A percentile compares a stretch with the other conserved stretches of the same genome.
Conservation (phyloP, 495 filamentous ascomycete species). For the Xylaria intraflava region DNA sequence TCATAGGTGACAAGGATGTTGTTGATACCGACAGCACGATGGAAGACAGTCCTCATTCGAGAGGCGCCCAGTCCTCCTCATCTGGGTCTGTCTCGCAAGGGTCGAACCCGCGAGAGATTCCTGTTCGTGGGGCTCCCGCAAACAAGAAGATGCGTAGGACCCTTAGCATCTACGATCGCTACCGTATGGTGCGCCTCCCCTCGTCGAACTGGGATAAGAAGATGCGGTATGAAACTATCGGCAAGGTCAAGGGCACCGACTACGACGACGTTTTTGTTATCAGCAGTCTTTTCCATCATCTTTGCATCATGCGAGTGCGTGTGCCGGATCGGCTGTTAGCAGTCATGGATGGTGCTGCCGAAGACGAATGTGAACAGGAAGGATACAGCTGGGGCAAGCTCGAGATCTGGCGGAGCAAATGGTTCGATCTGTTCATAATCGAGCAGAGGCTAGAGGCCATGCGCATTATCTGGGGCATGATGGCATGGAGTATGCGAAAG, state of each 20-base stretch:
- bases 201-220: conserved; percentile 70
- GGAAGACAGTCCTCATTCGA: background rate
- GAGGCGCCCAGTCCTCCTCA: background rate
- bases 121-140: conserved; percentile 39
- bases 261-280: conserved; percentile 73
- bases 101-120: conserved; percentile 14
- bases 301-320: conserved; percentile 66
- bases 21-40: conserved; percentile 6
- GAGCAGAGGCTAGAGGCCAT: conserved; percentile 66
- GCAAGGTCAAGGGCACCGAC: conserved; percentile 41
- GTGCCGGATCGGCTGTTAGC: conserved; percentile 62
- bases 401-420: conserved; percentile 61
- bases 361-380: conserved; percentile 2
- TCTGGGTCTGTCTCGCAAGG: conserved; percentile 2
- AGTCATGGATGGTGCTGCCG: conserved; percentile 33
- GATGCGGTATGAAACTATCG: conserved; percentile 65
- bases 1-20: conserved; percentile 40
- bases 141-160: conserved; percentile 42
- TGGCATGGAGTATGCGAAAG: conserved; percentile 62
- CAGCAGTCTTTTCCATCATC: conserved; percentile 75
- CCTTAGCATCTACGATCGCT: conserved; percentile 48
- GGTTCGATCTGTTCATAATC: conserved; percentile 68
- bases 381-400: conserved; percentile 46
- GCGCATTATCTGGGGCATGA: conserved; percentile 66
- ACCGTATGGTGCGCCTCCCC: conserved; percentile 56